Conservation (phyloP, 225 moss, liverwort and hornwort species). For the Ulota crispa region DNA sequence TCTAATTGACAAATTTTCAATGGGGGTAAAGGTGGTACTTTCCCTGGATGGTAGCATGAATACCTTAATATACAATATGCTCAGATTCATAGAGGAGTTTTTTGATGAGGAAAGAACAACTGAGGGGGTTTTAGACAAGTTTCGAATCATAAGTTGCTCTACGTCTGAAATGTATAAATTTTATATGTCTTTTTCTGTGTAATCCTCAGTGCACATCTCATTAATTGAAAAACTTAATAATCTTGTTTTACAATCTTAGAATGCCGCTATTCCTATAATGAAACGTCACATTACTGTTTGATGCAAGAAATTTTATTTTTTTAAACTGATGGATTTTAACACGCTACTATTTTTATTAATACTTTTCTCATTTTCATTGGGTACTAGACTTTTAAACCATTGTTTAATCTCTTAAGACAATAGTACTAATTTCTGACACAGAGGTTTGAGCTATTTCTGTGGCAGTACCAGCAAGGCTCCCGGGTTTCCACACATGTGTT, state of each 20-base stretch:
- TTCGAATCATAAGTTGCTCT: background rate
- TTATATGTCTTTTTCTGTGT: background rate
- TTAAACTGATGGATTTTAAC: background rate
- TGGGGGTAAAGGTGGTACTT: background rate
- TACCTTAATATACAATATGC: background rate
- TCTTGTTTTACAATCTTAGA: background rate
- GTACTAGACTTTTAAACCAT: background rate
- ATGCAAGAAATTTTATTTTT: background rate
- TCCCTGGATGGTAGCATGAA: background rate
- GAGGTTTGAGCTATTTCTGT: conserved; percentile 5
- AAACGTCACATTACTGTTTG: background rate
- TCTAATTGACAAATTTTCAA: background rate
- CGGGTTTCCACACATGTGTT: conserved; percentile 82
- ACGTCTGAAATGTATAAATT: background rate
- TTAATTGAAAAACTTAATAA: background rate
- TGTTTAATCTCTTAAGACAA: background rate
- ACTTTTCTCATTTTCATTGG: background rate
- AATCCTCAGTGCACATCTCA: background rate
- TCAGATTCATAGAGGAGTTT: background rate
- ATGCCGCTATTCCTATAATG: background rate
- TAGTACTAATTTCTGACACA: background rate
- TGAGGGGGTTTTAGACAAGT: background rate
- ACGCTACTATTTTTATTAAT: background rate
- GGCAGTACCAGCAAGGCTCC: conserved; percentile 91
- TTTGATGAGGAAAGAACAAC: background rate